phyloP scores from a whole-genome alignment of 306 rosid species.

The Ziziphus jujuba region DNA sequence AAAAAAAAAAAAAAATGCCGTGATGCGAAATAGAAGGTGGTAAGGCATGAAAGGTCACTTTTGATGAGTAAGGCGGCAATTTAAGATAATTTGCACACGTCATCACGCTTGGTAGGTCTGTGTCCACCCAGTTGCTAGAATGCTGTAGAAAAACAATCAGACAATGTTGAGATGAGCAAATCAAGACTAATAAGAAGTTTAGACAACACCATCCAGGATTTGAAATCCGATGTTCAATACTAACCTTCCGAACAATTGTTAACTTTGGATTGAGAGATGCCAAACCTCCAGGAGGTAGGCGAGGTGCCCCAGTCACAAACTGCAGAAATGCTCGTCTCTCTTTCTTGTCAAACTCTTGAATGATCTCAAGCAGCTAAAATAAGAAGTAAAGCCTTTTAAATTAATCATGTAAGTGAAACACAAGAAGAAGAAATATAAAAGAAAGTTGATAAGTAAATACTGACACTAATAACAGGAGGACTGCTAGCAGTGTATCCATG shows the following conservation, averaged over 20 bases:
- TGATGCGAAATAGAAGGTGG: neutral
- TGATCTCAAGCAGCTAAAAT: conserved; percentile 80
- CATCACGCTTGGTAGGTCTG: conserved; percentile 98
- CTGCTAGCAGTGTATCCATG: conserved; percentile 99
- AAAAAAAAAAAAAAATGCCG: too few species aligned
- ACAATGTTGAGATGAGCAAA: conserved; percentile 14
- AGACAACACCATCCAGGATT: neutral
- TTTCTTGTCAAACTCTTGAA: conserved; percentile 63
- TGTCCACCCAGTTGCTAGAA: conserved; percentile 59
- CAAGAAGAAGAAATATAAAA: neutral
- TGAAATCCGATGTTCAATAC: neutral
- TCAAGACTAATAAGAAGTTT: neutral
- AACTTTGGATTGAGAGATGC: conserved; percentile 95
- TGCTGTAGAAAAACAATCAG: conserved; percentile 53
- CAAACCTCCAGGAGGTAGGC: conserved; percentile 96
- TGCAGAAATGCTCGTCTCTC: conserved; percentile 86
- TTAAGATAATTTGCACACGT: conserved; percentile 98
- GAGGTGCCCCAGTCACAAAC: conserved; percentile 96
- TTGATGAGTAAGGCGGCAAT: conserved; percentile 92
- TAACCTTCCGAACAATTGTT: conserved; percentile 89
- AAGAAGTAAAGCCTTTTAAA: conserved; percentile 9
- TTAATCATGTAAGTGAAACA: conserved; percentile 7
- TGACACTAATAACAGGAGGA: conserved; percentile 76
- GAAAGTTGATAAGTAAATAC: conserved; percentile 29
- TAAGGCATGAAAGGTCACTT: conserved; percentile 43